phyloP scores from a whole-genome alignment of 1,284 basidiomycete genomes.

The Tilletia setariae region DNA sequence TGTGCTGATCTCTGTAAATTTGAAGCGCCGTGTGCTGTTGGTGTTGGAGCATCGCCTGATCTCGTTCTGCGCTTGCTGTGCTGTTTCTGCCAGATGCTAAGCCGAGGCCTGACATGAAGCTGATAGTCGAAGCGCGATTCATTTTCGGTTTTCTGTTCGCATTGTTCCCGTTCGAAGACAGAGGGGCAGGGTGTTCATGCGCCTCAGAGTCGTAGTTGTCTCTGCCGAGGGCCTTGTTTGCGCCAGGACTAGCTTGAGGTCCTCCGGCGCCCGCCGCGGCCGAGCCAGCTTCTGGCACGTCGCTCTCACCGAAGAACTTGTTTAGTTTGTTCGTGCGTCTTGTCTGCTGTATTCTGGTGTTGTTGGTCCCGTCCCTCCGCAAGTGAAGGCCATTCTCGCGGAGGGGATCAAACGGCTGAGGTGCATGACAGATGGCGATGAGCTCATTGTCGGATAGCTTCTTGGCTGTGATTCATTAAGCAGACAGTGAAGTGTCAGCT shows the following conservation, averaged over 20 bases:
- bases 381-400: constrained; percentile 80
- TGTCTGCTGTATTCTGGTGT: constrained; percentile 21
- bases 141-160: constrained; percentile 58
- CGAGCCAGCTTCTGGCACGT: background rate
- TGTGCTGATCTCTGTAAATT: constrained; percentile 3
- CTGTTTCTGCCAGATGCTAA: constrained; percentile 64
- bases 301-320: constrained; percentile 64
- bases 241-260: constrained; percentile 20
- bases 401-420: constrained; percentile 70
- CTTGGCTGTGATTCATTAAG: constrained; percentile 25
- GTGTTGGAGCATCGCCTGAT: constrained; percentile 21
- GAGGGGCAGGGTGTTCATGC: constrained; percentile 1
- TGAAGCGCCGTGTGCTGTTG: constrained; percentile 14
- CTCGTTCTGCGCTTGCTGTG: constrained; percentile 55
- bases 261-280: constrained; percentile 56
- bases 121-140: constrained; percentile 89
- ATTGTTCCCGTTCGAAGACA: constrained; percentile 9
- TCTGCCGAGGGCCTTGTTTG: background rate
- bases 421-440: constrained; percentile 76
- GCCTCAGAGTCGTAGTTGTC: constrained; percentile 4
- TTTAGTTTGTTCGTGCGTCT: constrained; percentile 55
- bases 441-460: constrained; percentile 63
- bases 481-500: background rate
- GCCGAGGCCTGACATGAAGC: constrained; percentile 83
- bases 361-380: background rate